Conservation (phyloP, 495 filamentous ascomycete genomes). For the Penicillium verhagenii region DNA sequence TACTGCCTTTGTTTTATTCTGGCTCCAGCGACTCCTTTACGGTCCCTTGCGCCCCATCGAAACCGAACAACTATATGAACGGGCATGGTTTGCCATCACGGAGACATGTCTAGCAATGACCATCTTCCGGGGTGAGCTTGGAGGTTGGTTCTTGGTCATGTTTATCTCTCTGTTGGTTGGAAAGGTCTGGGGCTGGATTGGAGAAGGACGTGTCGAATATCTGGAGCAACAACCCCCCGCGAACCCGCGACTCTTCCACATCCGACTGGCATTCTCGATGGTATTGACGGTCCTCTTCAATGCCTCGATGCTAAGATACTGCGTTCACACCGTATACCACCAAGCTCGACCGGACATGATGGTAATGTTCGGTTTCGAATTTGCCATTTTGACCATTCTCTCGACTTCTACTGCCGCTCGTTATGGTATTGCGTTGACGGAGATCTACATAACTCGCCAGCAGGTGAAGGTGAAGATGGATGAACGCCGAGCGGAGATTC, state of each 20-base stretch:
- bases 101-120: constrained; percentile 98
- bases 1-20: constrained; percentile 74
- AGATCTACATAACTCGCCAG: constrained; percentile 68
- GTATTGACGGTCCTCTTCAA: constrained; percentile 75
- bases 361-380: constrained; percentile 99
- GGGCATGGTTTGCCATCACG: constrained; percentile 94
- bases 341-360: constrained; percentile 94
- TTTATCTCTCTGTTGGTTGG: constrained; percentile 88
- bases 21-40: constrained; percentile 85
- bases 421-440: constrained; percentile 76
- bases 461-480: constrained; percentile 66
- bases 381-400: constrained; percentile 77
- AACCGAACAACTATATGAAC: constrained; percentile 94
- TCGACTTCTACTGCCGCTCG: constrained; percentile 76
- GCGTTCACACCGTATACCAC: constrained; percentile 75
- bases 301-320: constrained; percentile 73
- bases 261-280: constrained; percentile 75
- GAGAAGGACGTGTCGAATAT: constrained; percentile 88
- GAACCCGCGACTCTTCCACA: constrained; percentile 87
- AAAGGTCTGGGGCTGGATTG: constrained; percentile 98
- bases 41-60: constrained; percentile 90
- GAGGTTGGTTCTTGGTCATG: constrained; percentile 92
- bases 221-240: constrained; percentile 93
- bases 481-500: constrained; percentile 64
- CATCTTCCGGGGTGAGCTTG: constrained; percentile 94